These are phyloP conservation scores for Pleurotus djamor DNA, from an alignment of 768 basidiomycete species.

Conservation along the genomic window DNA sequence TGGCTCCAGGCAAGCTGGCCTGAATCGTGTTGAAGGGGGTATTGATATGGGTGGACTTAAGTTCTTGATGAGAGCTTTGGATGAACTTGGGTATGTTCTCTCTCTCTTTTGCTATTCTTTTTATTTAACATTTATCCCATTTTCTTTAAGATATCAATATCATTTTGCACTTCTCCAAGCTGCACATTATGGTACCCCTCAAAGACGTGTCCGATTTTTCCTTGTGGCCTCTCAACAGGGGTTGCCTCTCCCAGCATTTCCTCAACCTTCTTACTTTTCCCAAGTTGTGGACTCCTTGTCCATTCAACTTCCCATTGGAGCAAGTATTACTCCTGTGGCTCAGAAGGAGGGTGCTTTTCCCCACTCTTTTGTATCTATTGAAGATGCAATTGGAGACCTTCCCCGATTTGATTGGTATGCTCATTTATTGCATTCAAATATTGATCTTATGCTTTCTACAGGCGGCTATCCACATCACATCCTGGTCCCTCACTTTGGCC, in stretches of 20 bases:
- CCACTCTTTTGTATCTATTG: constrained; percentile 56
- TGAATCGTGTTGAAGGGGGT: constrained; percentile 55
- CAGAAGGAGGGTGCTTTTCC: constrained; percentile 49
- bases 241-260: constrained; percentile 43
- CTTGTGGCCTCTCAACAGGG: constrained; percentile 44
- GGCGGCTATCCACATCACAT: background rate
- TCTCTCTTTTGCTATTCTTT: background rate
- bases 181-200: constrained; percentile 55
- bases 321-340: constrained; percentile 40
- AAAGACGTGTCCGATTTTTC: constrained; percentile 53
- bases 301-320: constrained; percentile 47
- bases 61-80: constrained; percentile 55
- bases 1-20: constrained; percentile 33
- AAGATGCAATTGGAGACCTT: constrained; percentile 75
- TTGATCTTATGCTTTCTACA: too few relatives aligned
- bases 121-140: background rate
- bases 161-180: constrained; percentile 50
- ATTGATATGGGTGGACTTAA: constrained; percentile 76
- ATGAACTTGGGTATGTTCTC: constrained; percentile 59
- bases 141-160: constrained; percentile 45
- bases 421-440: background rate
- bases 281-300: constrained; percentile 38
- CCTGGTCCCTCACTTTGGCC: constrained; percentile 33
- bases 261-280: constrained; percentile 57
- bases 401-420: constrained; percentile 70